A percentile compares a stretch with the other conserved stretches of the same genome.
Evolutionary conservation across 352 stramenopile genomes (phyloP).

Genomic region (Peronospora farinosa): DNA sequence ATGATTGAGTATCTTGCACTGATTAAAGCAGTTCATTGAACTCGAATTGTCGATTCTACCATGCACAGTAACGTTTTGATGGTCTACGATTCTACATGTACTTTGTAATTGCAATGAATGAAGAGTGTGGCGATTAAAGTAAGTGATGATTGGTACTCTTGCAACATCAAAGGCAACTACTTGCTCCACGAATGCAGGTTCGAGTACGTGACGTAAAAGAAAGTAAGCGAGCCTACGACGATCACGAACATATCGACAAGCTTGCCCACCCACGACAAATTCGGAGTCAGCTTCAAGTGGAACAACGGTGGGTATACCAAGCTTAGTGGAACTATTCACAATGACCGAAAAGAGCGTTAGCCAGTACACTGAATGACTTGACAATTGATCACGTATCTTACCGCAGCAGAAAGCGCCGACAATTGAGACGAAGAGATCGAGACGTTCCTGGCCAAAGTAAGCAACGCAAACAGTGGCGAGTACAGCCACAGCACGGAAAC

Average conservation of each 20-base stretch:
- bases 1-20: slow-evolving; percentile 1
- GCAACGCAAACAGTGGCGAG: slow-evolving; percentile 56
- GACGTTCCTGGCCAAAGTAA: slow-evolving; percentile 64
- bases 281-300: slow-evolving; percentile 61
- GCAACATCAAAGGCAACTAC: slow-evolving; percentile 11
- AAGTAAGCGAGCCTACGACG: slow-evolving; percentile 57
- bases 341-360: slow-evolving; percentile 7
- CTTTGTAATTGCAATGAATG: not conserved
- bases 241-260: slow-evolving; percentile 55
- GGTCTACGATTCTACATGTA: not conserved
- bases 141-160: not conserved
- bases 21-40: not conserved
- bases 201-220: slow-evolving; percentile 80
- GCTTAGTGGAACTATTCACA: slow-evolving; percentile 53
- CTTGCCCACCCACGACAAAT: slow-evolving; percentile 42
- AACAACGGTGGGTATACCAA: slow-evolving; percentile 81
- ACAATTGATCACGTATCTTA: slow-evolving; percentile 25
- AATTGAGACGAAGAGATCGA: slow-evolving; percentile 82
- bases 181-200: slow-evolving; percentile 64
- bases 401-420: slow-evolving; percentile 77
- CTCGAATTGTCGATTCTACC: not conserved
- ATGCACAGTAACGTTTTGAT: not conserved
- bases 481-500: slow-evolving; percentile 59
- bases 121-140: not conserved
- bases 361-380: not conserved